A percentile compares a stretch with the other conserved stretches of the same genome.
Evolutionary conservation across 2,329 filamentous ascomycete species (phyloP).

Genomic region (Orbilia ellipsospora): DNA sequence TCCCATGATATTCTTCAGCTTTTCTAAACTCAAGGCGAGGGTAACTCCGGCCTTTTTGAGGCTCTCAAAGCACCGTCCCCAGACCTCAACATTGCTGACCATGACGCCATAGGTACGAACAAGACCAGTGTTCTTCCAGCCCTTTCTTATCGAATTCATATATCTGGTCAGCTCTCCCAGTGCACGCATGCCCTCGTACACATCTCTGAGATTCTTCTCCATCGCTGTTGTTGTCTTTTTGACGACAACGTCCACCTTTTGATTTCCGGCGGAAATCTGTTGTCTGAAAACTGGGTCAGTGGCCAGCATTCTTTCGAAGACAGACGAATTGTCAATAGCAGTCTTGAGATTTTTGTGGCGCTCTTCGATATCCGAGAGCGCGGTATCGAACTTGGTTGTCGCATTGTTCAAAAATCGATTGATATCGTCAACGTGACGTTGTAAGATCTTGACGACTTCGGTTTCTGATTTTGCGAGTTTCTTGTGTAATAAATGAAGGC

Average conservation of each 20-base stretch:
- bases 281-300: constrained; percentile 79
- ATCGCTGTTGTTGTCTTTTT: constrained; percentile 80
- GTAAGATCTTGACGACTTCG: constrained; percentile 87
- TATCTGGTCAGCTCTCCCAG: constrained; percentile 82
- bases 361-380: constrained; percentile 80
- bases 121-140: constrained; percentile 72
- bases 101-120: constrained; percentile 85
- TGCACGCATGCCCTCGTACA: constrained; percentile 79
- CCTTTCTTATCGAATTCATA: constrained; percentile 73
- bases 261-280: constrained; percentile 85
- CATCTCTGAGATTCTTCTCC: constrained; percentile 80
- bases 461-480: constrained; percentile 87
- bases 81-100: constrained; percentile 91
- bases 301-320: constrained; percentile 88
- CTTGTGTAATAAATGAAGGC: constrained; percentile 86
- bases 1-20: constrained; percentile 79
- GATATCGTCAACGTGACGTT: constrained; percentile 91
- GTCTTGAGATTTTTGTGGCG: constrained; percentile 82
- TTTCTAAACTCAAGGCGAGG: constrained; percentile 75
- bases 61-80: constrained; percentile 81
- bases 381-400: constrained; percentile 83
- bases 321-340: constrained; percentile 78
- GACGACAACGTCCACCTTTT: constrained; percentile 89
- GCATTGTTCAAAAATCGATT: constrained; percentile 89
- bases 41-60: constrained; percentile 78